These are phyloP conservation scores for Bruguiera gymnorhiza DNA, from an alignment of 345 rosid genomes.

Conservation along the genomic window DNA sequence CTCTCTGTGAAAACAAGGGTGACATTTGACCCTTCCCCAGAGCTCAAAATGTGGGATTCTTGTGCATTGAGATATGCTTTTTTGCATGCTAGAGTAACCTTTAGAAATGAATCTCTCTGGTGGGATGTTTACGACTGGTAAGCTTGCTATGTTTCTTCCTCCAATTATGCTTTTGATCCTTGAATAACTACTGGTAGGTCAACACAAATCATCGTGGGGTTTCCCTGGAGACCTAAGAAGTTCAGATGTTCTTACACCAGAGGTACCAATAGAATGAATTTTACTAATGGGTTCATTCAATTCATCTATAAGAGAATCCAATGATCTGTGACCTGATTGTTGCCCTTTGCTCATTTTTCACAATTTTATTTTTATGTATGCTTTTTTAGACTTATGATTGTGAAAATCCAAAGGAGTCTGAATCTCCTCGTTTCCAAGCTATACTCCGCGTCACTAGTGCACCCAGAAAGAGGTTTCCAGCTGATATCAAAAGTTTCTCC, in stretches of 20 bases:
- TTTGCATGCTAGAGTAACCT: neutral
- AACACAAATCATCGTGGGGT: constrained; percentile 45
- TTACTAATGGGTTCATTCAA: constrained; percentile 22
- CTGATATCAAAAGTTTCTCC: constrained; percentile 98
- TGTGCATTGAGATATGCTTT: too few relatives aligned
- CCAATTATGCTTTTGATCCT: constrained; percentile 26
- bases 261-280: constrained; percentile 48
- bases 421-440: constrained; percentile 98
- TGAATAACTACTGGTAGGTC: constrained; percentile 39
- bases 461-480: constrained; percentile 87
- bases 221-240: constrained; percentile 58
- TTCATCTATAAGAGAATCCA: neutral
- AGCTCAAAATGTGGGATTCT: too few relatives aligned
- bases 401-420: constrained; percentile 91
- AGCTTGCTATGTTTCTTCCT: constrained; percentile 12
- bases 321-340: neutral
- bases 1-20: too few relatives aligned
- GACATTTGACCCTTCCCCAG: too few relatives aligned
- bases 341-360: constrained; percentile 12
- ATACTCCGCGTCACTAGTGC: constrained; percentile 95
- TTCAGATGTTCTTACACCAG: constrained; percentile 86
- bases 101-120: neutral
- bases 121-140: neutral
- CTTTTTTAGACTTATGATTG: constrained; percentile 57
- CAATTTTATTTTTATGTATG: constrained; percentile 24